Conservation (phyloP, 2,329 filamentous ascomycete species). For the Aspergillus udagawae region DNA sequence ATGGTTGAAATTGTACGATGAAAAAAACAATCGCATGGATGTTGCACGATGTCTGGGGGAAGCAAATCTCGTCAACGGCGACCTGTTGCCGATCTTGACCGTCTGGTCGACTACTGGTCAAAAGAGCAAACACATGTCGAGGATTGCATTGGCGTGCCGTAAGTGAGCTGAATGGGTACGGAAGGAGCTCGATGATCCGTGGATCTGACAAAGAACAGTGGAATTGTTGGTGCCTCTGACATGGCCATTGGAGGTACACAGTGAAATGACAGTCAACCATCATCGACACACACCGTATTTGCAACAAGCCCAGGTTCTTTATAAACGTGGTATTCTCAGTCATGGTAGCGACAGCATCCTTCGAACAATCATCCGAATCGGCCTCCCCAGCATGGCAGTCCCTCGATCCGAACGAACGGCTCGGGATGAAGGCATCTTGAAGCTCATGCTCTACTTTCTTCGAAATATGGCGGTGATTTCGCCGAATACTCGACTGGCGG, state of each 20-base stretch:
- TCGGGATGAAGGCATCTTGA: slow-evolving; percentile 88
- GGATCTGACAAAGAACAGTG: slow-evolving; percentile 44
- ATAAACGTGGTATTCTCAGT: slow-evolving; percentile 85
- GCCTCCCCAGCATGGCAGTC: slow-evolving; percentile 79
- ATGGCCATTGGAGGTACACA: slow-evolving; percentile 82
- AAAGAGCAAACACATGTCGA: slow-evolving; percentile 70
- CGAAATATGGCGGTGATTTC: slow-evolving; percentile 85
- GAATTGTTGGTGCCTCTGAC: slow-evolving; percentile 90
- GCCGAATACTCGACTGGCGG: slow-evolving; percentile 66
- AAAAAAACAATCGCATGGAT: slow-evolving; percentile 89
- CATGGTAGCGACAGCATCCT: slow-evolving; percentile 74
- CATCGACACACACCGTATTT: slow-evolving; percentile 87
- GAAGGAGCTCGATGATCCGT: background rate
- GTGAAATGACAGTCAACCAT: slow-evolving; percentile 86
- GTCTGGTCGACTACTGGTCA: slow-evolving; percentile 70
- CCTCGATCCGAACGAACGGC: slow-evolving; percentile 69
- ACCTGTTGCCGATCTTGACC: slow-evolving; percentile 84
- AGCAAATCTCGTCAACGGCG: slow-evolving; percentile 84
- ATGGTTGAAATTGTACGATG: slow-evolving; percentile 93
- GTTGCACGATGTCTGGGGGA: slow-evolving; percentile 90
- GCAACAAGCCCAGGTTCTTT: slow-evolving; percentile 79
- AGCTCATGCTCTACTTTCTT: slow-evolving; percentile 81
- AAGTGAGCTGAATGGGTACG: slow-evolving; percentile 19
- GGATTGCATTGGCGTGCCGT: slow-evolving; percentile 75
- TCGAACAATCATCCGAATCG: slow-evolving; percentile 73